Conservation (phyloP, 441 rosid species). For the Populus hybrid region DNA sequence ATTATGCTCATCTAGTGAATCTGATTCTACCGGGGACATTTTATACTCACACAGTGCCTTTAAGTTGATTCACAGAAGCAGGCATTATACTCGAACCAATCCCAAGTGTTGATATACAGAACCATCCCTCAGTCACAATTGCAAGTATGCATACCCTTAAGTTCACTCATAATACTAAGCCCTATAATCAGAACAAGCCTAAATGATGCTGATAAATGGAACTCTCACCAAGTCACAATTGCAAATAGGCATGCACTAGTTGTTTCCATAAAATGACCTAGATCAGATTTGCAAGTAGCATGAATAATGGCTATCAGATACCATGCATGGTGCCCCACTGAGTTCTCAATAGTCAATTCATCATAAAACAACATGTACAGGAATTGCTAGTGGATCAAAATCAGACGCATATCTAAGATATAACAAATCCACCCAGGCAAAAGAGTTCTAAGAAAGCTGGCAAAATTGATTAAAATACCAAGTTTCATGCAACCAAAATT, state of each 20-base stretch:
- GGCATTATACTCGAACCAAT: neutral
- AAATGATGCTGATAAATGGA: no score
- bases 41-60: neutral
- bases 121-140: neutral
- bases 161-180: no score
- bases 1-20: neutral
- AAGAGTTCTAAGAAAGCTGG: neutral
- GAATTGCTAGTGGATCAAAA: neutral
- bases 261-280: no score
- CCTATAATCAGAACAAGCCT: no score
- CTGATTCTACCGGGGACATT: neutral
- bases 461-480: neutral
- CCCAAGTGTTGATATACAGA: neutral
- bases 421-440: neutral
- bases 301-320: neutral
- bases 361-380: neutral
- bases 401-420: neutral
- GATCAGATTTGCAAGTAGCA: no score
- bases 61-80: neutral
- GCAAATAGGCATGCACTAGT: no score
- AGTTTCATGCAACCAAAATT: neutral
- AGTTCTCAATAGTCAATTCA: neutral
- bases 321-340: neutral
- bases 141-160: neutral
- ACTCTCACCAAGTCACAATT: no score